Conservation (phyloP, 257 asterid species). For the Solanum pinnatisectum region DNA sequence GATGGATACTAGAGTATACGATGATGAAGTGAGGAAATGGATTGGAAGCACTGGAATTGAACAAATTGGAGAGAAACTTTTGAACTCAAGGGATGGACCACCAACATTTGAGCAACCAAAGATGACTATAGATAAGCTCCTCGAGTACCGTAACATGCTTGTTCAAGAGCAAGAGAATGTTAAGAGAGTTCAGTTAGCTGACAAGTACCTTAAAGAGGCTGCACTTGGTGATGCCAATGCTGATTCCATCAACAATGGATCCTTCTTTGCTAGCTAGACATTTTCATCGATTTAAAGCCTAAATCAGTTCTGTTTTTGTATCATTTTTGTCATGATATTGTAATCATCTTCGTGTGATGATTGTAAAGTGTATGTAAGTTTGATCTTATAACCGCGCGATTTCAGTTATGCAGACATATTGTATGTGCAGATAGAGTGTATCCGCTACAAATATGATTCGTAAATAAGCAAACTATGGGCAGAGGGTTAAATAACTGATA, state of each 20-base stretch:
- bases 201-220: conserved; percentile 27
- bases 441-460: background rate
- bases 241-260: conserved; percentile 18
- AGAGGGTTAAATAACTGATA: too few species aligned
- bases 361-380: background rate
- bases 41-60: conserved; percentile 17
- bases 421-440: background rate
- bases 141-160: conserved; percentile 29
- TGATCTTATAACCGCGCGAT: background rate
- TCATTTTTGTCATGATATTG: background rate
- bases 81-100: conserved; percentile 28
- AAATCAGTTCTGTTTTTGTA: background rate
- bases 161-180: conserved; percentile 28
- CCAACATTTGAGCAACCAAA: conserved; percentile 33
- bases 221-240: conserved; percentile 35
- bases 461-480: background rate
- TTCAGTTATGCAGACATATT: background rate
- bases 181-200: conserved; percentile 34
- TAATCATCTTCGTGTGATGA: background rate
- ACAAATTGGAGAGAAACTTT: conserved; percentile 21
- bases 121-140: conserved; percentile 29
- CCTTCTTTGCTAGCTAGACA: conserved; percentile 14
- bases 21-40: conserved; percentile 41
- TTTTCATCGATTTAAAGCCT: background rate
- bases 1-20: conserved; percentile 12